phyloP scores from a whole-genome alignment of 2,329 filamentous ascomycete species.

The Exophiala spinifera region DNA sequence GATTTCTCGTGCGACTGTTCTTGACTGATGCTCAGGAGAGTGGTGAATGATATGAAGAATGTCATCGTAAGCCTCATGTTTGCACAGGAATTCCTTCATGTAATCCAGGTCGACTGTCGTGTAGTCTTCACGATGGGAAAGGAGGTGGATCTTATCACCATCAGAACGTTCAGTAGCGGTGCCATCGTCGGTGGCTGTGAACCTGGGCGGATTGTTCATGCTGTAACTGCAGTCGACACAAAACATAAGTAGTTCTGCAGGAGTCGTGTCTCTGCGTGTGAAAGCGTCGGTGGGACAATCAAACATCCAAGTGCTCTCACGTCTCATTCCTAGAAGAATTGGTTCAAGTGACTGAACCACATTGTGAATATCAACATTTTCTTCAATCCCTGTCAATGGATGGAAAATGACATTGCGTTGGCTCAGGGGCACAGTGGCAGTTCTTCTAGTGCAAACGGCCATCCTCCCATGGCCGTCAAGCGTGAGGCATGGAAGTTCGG shows the following conservation, averaged over 20 bases:
- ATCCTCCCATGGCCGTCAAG: conserved; percentile 32
- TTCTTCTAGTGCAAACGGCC: no score
- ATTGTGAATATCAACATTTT: conserved; percentile 35
- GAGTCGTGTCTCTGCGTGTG: conserved; percentile 30
- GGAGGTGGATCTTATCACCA: no score
- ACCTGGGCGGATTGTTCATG: conserved; percentile 33
- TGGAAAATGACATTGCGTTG: conserved; percentile 36
- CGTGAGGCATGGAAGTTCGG: conserved; percentile 35
- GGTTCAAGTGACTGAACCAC: conserved; percentile 36
- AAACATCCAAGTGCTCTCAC: no score
- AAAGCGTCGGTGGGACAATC: conserved; percentile 26
- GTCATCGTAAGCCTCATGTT: conserved; percentile 11
- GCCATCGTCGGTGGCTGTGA: conserved; percentile 9
- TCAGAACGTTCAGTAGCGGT: no score
- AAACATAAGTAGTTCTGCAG: conserved; percentile 38
- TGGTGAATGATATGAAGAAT: conserved; percentile 10
- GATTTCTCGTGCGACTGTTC: no score
- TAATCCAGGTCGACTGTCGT: not conserved
- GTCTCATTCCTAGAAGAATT: no score
- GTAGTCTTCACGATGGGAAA: not conserved
- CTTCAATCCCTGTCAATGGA: conserved; percentile 32
- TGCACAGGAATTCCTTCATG: conserved; percentile 7
- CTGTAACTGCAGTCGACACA: conserved; percentile 37
- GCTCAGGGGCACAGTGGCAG: conserved; percentile 28
- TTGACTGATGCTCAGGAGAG: not conserved